Conservation (phyloP, 768 basidiomycete genomes). For the Royoungia palumana region DNA sequence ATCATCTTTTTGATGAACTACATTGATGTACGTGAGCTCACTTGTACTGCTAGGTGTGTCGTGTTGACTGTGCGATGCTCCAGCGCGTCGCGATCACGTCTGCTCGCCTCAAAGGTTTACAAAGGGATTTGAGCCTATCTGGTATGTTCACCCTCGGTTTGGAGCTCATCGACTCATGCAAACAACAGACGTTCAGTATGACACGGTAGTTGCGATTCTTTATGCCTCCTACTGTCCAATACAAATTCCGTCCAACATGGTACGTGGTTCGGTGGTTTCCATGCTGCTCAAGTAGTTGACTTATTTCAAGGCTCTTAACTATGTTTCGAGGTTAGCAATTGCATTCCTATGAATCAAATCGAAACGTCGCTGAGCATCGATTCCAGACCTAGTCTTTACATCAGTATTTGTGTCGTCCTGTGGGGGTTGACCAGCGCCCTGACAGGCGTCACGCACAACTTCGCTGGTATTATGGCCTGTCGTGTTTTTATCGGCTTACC, state of each 20-base stretch:
- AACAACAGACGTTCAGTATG: constrained; percentile 49
- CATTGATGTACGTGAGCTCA: constrained; percentile 48
- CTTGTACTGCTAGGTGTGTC: not conserved
- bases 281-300: not conserved
- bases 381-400: constrained; percentile 57
- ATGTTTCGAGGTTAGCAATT: constrained; percentile 45
- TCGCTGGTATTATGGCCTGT: constrained; percentile 52
- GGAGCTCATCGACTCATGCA: not conserved
- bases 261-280: not conserved
- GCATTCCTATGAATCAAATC: not conserved
- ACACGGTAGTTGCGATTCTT: constrained; percentile 51
- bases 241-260: constrained; percentile 38
- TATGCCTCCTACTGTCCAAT: constrained; percentile 62
- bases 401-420: constrained; percentile 53
- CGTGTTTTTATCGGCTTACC: constrained; percentile 63
- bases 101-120: constrained; percentile 48
- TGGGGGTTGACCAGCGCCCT: constrained; percentile 65
- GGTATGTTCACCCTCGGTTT: constrained; percentile 26
- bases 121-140: constrained; percentile 45
- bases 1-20: constrained; percentile 66
- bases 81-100: constrained; percentile 51
- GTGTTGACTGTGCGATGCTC: not conserved
- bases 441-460: constrained; percentile 59
- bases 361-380: not conserved
- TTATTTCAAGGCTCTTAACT: constrained; percentile 48